Conservation (phyloP, 2,329 filamentous ascomycete species). For the Pseudonectria foliicola region DNA sequence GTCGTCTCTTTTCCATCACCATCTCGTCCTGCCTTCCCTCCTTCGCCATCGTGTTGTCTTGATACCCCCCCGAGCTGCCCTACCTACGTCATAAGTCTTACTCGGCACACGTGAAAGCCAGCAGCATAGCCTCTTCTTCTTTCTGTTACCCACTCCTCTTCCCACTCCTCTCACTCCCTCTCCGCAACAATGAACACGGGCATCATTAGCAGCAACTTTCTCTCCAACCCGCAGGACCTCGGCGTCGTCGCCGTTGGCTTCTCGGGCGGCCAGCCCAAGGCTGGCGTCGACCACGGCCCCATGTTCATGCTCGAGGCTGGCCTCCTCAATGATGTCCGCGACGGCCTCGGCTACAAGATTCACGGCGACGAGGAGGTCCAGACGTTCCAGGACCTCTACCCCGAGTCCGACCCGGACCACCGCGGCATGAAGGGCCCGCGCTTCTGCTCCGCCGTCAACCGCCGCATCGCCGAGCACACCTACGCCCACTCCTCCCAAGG, state of each 20-base stretch:
- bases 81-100: too few species aligned
- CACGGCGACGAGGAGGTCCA: constrained; percentile 79
- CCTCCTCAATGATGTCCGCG: constrained; percentile 71
- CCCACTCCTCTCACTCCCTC: not conserved
- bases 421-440: constrained; percentile 92
- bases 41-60: too few species aligned
- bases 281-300: constrained; percentile 85
- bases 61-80: too few species aligned
- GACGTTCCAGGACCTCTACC: constrained; percentile 69
- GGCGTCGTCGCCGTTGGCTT: constrained; percentile 94
- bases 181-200: constrained; percentile 41
- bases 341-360: constrained; percentile 84
- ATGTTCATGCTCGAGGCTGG: constrained; percentile 83
- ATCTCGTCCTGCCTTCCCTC: too few species aligned
- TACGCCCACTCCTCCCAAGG: constrained; percentile 80
- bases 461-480: constrained; percentile 72
- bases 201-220: constrained; percentile 62
- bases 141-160: too few species aligned
- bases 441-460: constrained; percentile 77
- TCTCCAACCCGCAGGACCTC: constrained; percentile 69
- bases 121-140: too few species aligned
- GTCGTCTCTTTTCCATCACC: too few species aligned
- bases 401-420: constrained; percentile 66
- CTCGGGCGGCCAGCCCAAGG: constrained; percentile 91
- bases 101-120: too few species aligned